Conservation (phyloP, 2,329 filamentous ascomycete genomes). For the Sphaceloma murrayae region DNA sequence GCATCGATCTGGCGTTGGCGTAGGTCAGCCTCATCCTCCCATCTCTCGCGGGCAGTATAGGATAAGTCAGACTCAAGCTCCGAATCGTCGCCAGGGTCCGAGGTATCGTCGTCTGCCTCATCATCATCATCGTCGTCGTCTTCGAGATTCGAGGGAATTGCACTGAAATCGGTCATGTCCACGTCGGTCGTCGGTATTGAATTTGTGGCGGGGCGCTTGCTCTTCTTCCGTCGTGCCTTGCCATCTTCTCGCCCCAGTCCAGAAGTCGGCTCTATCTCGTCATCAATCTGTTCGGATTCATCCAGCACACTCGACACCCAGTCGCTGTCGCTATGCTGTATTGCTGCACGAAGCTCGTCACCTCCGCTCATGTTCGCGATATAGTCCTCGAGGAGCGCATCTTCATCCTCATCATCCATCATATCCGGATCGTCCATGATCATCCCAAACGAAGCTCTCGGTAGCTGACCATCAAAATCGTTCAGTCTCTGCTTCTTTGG, state of each 20-base stretch:
- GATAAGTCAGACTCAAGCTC: slow-evolving; percentile 29
- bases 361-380: slow-evolving; percentile 51
- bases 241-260: slow-evolving; percentile 21
- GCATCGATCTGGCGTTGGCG: slow-evolving; percentile 31
- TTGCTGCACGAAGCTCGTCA: slow-evolving; percentile 21
- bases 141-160: slow-evolving; percentile 19
- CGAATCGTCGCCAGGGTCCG: slow-evolving; percentile 29
- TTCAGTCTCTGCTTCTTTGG: slow-evolving; percentile 24
- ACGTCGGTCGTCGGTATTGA: slow-evolving; percentile 6
- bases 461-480: slow-evolving; percentile 12
- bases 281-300: slow-evolving; percentile 17
- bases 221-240: slow-evolving; percentile 21
- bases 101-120: slow-evolving; percentile 33
- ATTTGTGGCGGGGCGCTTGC: slow-evolving; percentile 5
- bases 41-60: slow-evolving; percentile 27
- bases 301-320: slow-evolving; percentile 21
- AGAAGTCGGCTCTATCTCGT: slow-evolving; percentile 8
- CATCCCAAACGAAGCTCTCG: background rate
- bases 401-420: slow-evolving; percentile 38
- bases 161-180: slow-evolving; percentile 7
- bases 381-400: slow-evolving; percentile 56
- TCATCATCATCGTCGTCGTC: slow-evolving; percentile 31
- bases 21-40: slow-evolving; percentile 36
- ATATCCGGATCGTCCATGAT: slow-evolving; percentile 12
- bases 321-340: slow-evolving; percentile 26